phyloP scores from a whole-genome alignment of 306 rosid genomes.

The Pueraria montana region DNA sequence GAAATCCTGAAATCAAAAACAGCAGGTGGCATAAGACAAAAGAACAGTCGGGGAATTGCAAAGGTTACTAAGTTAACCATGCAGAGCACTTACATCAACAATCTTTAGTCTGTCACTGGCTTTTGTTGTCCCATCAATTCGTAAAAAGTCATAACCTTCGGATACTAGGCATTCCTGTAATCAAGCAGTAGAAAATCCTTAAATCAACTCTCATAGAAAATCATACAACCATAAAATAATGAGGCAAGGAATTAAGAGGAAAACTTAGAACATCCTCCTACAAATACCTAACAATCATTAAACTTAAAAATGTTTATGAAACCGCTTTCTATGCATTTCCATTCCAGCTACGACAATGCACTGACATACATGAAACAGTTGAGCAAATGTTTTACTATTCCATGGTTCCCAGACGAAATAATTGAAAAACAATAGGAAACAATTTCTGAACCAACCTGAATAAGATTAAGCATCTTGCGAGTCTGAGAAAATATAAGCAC shows the following conservation, averaged over 20 bases:
- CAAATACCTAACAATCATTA: neutral
- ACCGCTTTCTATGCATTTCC: neutral
- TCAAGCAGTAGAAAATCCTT: slow-evolving; percentile 34
- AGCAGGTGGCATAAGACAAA: slow-evolving; percentile 19
- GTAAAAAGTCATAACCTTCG: slow-evolving; percentile 68
- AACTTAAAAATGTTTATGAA: neutral
- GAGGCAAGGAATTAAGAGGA: slow-evolving; percentile 7
- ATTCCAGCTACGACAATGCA: neutral
- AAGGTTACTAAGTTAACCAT: slow-evolving; percentile 1
- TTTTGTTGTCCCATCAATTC: slow-evolving; percentile 97
- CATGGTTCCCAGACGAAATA: neutral
- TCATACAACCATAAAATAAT: slow-evolving; percentile 13
- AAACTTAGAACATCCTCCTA: slow-evolving; percentile 9
- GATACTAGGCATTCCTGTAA: slow-evolving; percentile 71
- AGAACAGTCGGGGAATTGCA: neutral
- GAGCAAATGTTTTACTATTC: slow-evolving; percentile 14
- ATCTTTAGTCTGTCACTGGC: slow-evolving; percentile 72
- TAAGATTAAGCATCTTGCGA: slow-evolving; percentile 96
- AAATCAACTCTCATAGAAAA: slow-evolving; percentile 8
- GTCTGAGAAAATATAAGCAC: slow-evolving; percentile 96
- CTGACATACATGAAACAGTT: slow-evolving; percentile 9
- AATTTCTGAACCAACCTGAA: slow-evolving; percentile 66
- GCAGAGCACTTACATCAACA: slow-evolving; percentile 74
- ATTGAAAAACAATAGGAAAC: slow-evolving; percentile 5
- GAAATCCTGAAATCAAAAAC: slow-evolving; percentile 69